Evolutionary conservation across 805 yeast genomes (phyloP).

Genomic region (Blastobotrys robertii): DNA sequence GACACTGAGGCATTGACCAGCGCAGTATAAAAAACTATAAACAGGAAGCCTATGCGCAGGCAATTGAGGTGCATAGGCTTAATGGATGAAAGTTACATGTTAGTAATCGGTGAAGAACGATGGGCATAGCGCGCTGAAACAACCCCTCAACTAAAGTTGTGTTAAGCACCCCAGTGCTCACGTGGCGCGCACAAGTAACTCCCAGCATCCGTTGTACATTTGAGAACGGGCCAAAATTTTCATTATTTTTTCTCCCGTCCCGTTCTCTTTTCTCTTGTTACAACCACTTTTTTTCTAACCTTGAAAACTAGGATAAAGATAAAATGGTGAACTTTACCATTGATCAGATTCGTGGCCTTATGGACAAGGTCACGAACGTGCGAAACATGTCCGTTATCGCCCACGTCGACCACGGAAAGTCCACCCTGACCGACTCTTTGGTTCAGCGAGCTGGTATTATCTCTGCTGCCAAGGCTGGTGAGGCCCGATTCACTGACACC

Average conservation of each 20-base stretch:
- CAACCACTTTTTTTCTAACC: slow-evolving; percentile 9
- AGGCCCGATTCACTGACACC: slow-evolving; percentile 99
- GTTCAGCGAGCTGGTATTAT: slow-evolving; percentile 99
- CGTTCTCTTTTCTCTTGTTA: slow-evolving; percentile 2
- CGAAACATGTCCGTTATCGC: slow-evolving; percentile 99
- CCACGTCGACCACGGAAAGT: slow-evolving; percentile 99
- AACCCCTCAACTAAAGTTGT: no score
- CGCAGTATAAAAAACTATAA: no score
- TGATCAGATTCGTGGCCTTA: slow-evolving; percentile 91
- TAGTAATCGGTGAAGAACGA: no score
- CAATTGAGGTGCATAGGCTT: not conserved
- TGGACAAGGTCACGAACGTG: slow-evolving; percentile 99
- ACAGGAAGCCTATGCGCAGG: no score
- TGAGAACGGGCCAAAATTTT: not conserved
- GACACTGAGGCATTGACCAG: no score
- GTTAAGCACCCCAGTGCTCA: not conserved
- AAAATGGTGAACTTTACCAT: no score
- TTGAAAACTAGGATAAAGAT: no score
- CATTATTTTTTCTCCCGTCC: not conserved
- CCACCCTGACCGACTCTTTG: slow-evolving; percentile 97
- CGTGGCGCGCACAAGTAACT: not conserved
- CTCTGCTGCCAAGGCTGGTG: slow-evolving; percentile 99
- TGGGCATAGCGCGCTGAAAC: no score
- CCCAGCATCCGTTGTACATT: slow-evolving; percentile 5
- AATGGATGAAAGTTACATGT: not conserved